Conservation (phyloP, 2,329 filamentous ascomycete genomes). For the Ophiostoma himal-ulmi region DNA sequence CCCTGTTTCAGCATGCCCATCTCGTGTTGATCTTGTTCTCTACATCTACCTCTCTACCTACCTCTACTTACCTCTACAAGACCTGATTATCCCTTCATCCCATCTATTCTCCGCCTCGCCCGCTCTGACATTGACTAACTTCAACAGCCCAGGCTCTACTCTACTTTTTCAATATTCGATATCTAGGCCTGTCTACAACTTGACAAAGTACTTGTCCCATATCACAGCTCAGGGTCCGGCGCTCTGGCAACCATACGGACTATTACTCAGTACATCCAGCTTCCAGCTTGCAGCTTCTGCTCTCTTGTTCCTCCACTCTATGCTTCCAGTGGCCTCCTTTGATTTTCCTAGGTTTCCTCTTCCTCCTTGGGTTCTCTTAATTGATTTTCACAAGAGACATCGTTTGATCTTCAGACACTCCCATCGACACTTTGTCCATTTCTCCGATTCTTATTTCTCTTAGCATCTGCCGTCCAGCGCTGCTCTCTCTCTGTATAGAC, state of each 20-base stretch:
- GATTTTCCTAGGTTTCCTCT: neutral
- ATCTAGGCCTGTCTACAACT: neutral
- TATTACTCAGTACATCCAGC: neutral
- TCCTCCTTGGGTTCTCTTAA: neutral
- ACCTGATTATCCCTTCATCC: neutral
- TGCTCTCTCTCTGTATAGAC: neutral
- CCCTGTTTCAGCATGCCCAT: too few relatives aligned
- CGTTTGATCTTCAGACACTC: neutral
- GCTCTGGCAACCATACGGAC: neutral
- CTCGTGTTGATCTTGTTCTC: neutral
- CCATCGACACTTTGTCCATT: neutral
- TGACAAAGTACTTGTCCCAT: neutral
- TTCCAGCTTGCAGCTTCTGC: neutral
- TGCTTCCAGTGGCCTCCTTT: neutral
- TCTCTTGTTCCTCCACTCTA: neutral
- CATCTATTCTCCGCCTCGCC: conserved; percentile 2
- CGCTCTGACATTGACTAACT: neutral
- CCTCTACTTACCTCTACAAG: neutral
- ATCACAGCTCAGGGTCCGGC: conserved; percentile 1
- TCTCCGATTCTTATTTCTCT: neutral
- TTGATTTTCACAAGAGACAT: neutral
- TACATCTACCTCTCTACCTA: neutral
- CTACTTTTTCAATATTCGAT: neutral
- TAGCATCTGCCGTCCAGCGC: conserved; percentile 1
- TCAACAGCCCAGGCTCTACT: conserved; percentile 2